Base-by-base conservation (phyloP, 176 grass and related monocot genomes). In the Lolium perenne region DNA sequence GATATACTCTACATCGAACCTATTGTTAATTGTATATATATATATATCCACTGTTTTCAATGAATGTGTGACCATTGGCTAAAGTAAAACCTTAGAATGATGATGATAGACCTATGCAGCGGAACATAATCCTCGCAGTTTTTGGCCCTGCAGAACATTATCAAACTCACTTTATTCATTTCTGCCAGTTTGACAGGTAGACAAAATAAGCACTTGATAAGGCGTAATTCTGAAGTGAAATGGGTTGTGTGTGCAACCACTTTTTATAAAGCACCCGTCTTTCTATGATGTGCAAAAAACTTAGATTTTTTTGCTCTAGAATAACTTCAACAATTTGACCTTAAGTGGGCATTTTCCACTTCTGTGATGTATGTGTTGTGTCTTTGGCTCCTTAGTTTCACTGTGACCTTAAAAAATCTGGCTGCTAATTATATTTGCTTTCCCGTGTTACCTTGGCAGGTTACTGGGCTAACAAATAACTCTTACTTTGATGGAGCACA, bases 391-490 rank as follows among this genome's bases (percentile, higher is more conserved):
- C 49, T 90, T 21, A 38, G 32, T 66, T 87, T 79, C 14, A 26
- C 25, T 20, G 23, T 10, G 23, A 83, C 46, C 74, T 83, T 83
- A 8, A 83, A 29, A 2, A 49, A 51, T 67, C 20, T 87, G 60
- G 10, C 55, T 81, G 55, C 43, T 74, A 78, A 79, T 66, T 60
- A 74, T 0, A 80, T 80, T 51, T 68, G 0, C 62, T 32, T 66
- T 77, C 4, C 78, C 46, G 38, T 87, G 53, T 56, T 87, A 21
- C 38, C 21, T 80, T 69, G 40, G 77, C 85, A 99, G 97, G 84
- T 99, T 66, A 88, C 97, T 64, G 97, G 97, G 65, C 61, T 99
- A 83, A 99, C 94, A 50, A 97, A 99, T 83, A 99, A 99, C 81
- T 99, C 97, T 80, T 91, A 91, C 78, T 93, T 88, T 11, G 13